phyloP scores from a whole-genome alignment of 148 eudicot species.

The Arbutus unedo region DNA sequence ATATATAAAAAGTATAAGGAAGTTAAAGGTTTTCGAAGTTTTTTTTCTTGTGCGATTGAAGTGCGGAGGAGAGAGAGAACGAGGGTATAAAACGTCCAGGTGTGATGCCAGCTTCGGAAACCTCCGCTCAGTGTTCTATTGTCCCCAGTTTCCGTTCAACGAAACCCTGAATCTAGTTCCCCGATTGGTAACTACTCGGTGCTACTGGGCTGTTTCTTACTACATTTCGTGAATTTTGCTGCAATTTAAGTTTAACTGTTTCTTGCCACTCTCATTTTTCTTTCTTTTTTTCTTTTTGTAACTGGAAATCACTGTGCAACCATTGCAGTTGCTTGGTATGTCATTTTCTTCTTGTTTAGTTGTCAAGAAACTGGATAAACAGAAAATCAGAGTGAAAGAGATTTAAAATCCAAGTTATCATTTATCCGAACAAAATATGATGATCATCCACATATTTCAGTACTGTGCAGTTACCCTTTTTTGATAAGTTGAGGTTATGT shows the following conservation, averaged over 20 bases:
- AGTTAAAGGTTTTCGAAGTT: too few species aligned
- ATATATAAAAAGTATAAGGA: too few species aligned
- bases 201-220: not conserved
- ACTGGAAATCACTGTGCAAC: not conserved
- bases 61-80: not conserved
- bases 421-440: not conserved
- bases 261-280: not conserved
- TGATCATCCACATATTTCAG: not conserved
- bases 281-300: not conserved
- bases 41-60: too few species aligned
- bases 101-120: not conserved
- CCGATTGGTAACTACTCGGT: not conserved
- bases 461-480: not conserved
- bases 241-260: not conserved
- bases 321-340: not conserved
- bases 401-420: not conserved
- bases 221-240: not conserved
- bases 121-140: not conserved
- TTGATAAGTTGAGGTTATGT: not conserved
- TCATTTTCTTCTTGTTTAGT: not conserved
- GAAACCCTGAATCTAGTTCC: not conserved
- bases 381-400: not conserved
- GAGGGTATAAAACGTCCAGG: not conserved
- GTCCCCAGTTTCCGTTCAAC: not conserved
- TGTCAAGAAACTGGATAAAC: not conserved